Evolutionary conservation across 345 rosid species (phyloP).

Genomic region (Eucalyptus cloeziana): DNA sequence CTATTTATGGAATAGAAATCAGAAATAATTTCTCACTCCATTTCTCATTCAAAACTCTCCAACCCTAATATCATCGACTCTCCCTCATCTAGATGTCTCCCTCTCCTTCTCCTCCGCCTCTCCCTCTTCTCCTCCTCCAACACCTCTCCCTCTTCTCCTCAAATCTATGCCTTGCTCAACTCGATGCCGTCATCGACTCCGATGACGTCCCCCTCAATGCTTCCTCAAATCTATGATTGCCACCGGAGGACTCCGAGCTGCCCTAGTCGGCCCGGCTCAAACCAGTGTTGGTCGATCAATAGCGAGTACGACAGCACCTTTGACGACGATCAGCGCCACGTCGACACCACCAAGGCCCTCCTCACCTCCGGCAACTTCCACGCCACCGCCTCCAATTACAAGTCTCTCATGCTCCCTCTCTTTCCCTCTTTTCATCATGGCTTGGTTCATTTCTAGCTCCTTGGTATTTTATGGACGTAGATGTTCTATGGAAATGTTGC

Average conservation of each 20-base stretch:
- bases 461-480: neutral
- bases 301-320: constrained; percentile 93
- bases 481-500: neutral
- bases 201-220: too few species aligned
- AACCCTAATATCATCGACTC: too few species aligned
- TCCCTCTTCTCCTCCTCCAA: too few species aligned
- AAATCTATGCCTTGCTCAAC: too few species aligned
- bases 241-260: constrained; percentile 44
- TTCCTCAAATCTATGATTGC: neutral
- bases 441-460: neutral
- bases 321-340: constrained; percentile 94
- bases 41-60: too few species aligned
- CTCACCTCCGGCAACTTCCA: constrained; percentile 53
- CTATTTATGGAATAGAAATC: too few species aligned
- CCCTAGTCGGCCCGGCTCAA: constrained; percentile 11
- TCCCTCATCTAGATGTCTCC: too few species aligned
- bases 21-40: too few species aligned
- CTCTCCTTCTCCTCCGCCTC: too few species aligned
- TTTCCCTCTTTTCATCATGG: neutral
- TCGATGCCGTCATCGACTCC: too few species aligned
- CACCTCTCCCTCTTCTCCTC: too few species aligned
- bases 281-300: constrained; percentile 65
- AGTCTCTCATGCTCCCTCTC: constrained; percentile 6
- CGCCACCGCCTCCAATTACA: constrained; percentile 56
- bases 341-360: constrained; percentile 84